Conservation (phyloP, 1,139 yeast species). For the Candida pseudoviswanathii region DNA sequence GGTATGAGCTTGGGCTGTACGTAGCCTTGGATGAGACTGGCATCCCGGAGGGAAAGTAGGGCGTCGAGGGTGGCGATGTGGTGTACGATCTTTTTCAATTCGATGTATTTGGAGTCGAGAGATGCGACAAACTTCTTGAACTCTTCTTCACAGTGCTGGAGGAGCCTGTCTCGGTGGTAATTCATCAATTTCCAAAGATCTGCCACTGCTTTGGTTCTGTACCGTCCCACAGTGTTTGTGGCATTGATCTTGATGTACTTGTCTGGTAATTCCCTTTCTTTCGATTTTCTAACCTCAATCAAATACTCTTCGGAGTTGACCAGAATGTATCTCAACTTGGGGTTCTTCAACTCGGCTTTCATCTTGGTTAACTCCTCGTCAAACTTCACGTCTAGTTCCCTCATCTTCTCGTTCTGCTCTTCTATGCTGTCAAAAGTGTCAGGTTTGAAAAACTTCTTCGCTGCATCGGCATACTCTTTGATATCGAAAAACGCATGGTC, state of each 20-base stretch:
- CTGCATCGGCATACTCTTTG: conserved; percentile 46
- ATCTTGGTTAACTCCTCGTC: conserved; percentile 53
- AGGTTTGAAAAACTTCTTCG: conserved; percentile 54
- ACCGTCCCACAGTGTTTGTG: conserved; percentile 72
- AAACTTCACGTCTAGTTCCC: conserved; percentile 45
- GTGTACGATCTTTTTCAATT: conserved; percentile 51
- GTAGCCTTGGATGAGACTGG: conserved; percentile 52
- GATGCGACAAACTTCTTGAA: conserved; percentile 54
- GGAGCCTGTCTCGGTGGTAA: conserved; percentile 63
- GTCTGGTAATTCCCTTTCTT: conserved; percentile 58
- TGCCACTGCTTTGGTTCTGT: conserved; percentile 61
- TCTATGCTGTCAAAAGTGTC: conserved; percentile 45
- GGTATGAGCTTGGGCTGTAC: conserved; percentile 55
- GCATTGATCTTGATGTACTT: conserved; percentile 79
- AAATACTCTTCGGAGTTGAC: conserved; percentile 68
- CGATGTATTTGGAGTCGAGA: conserved; percentile 49
- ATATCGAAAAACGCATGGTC: conserved; percentile 54
- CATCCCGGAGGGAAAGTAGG: conserved; percentile 67
- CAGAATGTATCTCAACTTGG: conserved; percentile 57
- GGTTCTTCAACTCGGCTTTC: conserved; percentile 52
- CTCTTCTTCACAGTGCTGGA: conserved; percentile 55
- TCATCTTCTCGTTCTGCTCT: conserved; percentile 43
- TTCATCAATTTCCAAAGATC: conserved; percentile 56
- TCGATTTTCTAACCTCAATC: conserved; percentile 68
- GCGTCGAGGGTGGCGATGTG: conserved; percentile 71